Percentiles rank a stretch among this genome's conserved stretches.
Conservation (phyloP, 176 grass and related monocot species). For the Coix lacrymajobi region DNA sequence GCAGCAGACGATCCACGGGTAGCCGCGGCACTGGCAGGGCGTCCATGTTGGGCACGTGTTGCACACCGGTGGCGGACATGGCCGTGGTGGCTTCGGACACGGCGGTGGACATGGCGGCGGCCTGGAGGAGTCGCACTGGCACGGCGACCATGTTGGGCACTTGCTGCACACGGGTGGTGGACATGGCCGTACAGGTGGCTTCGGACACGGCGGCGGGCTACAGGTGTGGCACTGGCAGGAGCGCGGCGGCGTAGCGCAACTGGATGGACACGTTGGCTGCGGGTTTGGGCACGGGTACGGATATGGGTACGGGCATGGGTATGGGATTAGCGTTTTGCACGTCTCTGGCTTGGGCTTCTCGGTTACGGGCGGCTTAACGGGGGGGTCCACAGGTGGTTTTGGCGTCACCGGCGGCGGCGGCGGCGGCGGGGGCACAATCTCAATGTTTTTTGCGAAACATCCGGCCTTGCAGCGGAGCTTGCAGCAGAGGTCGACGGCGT, state of each 20-base stretch:
- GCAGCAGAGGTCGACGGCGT: conserved; percentile 38
- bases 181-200: not conserved
- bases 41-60: conserved; percentile 5
- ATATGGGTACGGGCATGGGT: too few relatives aligned
- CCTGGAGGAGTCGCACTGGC: not conserved
- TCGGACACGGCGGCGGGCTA: not conserved
- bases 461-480: conserved; percentile 67
- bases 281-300: too few relatives aligned
- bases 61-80: not conserved
- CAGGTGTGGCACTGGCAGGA: not conserved
- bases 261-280: not conserved
- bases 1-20: not conserved
- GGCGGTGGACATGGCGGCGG: not conserved
- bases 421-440: not conserved
- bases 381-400: too few relatives aligned
- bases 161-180: not conserved
- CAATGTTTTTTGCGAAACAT: conserved; percentile 18
- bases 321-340: not conserved
- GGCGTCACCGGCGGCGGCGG: too few relatives aligned
- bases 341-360: not conserved
- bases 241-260: not conserved
- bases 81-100: not conserved
- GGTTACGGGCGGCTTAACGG: too few relatives aligned
- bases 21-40: conserved; percentile 13
- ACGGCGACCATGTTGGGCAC: not conserved